phyloP scores from a whole-genome alignment of 2,329 filamentous ascomycete genomes.

The Nothomitra cinnamomea region DNA sequence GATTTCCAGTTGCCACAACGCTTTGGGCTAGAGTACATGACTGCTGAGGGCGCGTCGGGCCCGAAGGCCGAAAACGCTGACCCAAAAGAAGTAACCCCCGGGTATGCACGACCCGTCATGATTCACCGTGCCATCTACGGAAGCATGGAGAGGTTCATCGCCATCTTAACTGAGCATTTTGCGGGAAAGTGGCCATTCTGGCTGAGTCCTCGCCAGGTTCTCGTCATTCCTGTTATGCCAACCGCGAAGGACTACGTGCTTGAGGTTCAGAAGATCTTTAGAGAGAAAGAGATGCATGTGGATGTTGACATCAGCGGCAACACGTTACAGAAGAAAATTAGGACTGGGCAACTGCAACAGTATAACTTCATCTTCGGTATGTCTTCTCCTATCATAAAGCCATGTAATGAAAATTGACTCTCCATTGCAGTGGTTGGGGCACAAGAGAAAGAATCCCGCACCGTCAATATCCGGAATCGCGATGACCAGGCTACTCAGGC shows the following conservation, averaged over 20 bases:
- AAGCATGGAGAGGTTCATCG: constrained; percentile 33
- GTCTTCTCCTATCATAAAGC: constrained; percentile 9
- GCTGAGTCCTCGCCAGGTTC: constrained; percentile 32
- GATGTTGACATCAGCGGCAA: constrained; percentile 32
- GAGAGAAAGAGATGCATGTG: constrained; percentile 27
- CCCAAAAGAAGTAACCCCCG: constrained; percentile 18
- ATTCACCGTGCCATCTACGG: constrained; percentile 34
- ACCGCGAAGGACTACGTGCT: constrained; percentile 29
- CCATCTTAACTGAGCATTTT: constrained; percentile 33
- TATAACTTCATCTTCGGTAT: constrained; percentile 35
- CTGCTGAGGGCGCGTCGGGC: constrained; percentile 41
- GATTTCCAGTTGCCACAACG: constrained; percentile 76
- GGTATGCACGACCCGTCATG: constrained; percentile 32
- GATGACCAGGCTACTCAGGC: constrained; percentile 45
- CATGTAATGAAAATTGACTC: neutral
- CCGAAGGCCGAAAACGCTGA: constrained; percentile 27
- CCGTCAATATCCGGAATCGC: constrained; percentile 47
- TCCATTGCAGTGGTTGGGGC: constrained; percentile 38
- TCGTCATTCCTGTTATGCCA: constrained; percentile 34
- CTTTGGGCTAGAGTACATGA: constrained; percentile 78
- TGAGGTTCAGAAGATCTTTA: constrained; percentile 28
- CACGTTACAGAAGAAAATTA: constrained; percentile 34
- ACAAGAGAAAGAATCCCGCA: constrained; percentile 38
- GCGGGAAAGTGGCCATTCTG: constrained; percentile 36
- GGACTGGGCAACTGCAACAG: constrained; percentile 29